These are phyloP conservation scores for Toxoplasma gondii DNA, from an alignment of 169 alveolate genomes.

Conservation along the genomic window DNA sequence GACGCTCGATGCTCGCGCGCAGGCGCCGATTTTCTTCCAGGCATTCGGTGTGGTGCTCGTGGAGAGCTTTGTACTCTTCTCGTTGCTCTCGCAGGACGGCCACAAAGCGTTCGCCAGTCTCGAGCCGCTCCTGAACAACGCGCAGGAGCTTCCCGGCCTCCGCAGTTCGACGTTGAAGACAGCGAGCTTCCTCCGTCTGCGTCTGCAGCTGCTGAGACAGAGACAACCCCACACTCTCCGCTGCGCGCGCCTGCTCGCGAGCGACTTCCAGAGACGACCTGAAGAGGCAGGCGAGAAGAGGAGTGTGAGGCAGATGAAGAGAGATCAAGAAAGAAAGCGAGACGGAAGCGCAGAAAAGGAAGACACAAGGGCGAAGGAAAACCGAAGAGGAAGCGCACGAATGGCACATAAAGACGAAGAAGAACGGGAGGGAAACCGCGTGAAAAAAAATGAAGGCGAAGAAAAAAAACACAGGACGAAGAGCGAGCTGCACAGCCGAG, in stretches of 20 bases:
- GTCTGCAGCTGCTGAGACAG: background rate
- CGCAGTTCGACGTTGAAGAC: background rate
- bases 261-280: conserved; percentile 22
- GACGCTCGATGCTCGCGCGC: background rate
- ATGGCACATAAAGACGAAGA: too few species aligned
- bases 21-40: conserved; percentile 7
- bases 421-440: too few species aligned
- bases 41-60: background rate
- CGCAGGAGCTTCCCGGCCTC: conserved; percentile 23
- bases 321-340: background rate
- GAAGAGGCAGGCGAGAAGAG: background rate
- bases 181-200: background rate
- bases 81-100: background rate
- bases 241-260: background rate
- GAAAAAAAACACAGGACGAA: too few species aligned
- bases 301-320: background rate
- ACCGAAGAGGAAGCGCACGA: too few species aligned
- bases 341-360: too few species aligned
- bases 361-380: too few species aligned
- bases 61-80: background rate
- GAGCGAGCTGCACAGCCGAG: too few species aligned
- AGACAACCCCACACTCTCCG: background rate
- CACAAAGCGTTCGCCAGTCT: background rate
- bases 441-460: too few species aligned
- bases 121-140: background rate